These are phyloP conservation scores for Botryobasidium botryosum DNA, from an alignment of 768 basidiomycete genomes.

Conservation along the genomic window DNA sequence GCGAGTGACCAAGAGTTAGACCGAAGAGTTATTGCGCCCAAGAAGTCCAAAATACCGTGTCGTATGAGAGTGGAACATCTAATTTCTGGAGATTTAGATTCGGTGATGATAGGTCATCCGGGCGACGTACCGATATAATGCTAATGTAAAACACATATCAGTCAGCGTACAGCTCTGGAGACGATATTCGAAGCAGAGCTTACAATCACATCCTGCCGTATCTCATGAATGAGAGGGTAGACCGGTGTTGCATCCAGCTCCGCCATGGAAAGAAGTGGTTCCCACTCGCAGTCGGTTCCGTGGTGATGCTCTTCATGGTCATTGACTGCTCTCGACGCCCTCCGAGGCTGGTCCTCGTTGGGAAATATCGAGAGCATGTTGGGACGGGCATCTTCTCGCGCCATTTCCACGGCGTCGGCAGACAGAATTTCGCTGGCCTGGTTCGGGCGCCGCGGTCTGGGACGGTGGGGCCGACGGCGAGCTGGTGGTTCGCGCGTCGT, in stretches of 20 bases:
- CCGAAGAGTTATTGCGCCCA: neutral
- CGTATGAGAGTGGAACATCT: conserved; percentile 76
- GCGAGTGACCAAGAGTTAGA: conserved; percentile 2
- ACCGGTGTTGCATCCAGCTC: conserved; percentile 5
- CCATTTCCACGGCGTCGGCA: too few species aligned
- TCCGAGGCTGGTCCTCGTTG: too few species aligned
- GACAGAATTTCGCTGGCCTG: too few species aligned
- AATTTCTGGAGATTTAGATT: neutral
- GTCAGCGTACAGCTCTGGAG: neutral
- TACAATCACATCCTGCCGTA: neutral
- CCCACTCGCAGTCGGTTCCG: neutral
- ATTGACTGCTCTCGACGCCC: too few species aligned
- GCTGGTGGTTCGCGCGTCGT: too few species aligned
- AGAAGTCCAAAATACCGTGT: conserved; percentile 37
- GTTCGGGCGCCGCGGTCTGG: too few species aligned
- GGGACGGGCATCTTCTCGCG: too few species aligned
- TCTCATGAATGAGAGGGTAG: conserved; percentile 6
- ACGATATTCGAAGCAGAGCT: neutral
- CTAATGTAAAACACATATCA: conserved; percentile 6
- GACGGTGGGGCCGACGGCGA: too few species aligned
- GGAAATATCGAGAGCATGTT: too few species aligned
- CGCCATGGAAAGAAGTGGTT: neutral
- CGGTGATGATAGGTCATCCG: neutral
- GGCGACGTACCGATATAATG: conserved; percentile 21
- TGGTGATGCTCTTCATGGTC: too few species aligned